Base-by-base conservation (phyloP, 2,329 filamentous ascomycete species). In the Fusarium multiceps region DNA sequence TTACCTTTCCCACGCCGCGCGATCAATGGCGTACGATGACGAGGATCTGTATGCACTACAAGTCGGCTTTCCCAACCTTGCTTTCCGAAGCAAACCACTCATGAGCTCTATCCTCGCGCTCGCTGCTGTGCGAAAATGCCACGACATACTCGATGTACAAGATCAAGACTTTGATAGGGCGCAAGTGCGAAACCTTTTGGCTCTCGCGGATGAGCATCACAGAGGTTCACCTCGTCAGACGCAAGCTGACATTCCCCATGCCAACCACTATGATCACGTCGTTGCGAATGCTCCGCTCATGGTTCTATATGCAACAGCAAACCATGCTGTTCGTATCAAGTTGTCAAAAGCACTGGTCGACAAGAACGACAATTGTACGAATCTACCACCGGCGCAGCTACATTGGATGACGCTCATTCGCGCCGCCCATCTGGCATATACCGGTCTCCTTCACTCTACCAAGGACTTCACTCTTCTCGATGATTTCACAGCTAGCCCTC, bases 61-160 rank as follows among this genome's bases (percentile, higher is more conserved):
- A 13, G 75, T 83, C 9, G 80, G 81, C 1, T 79, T 84, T 28
- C 82, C 82, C 0, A 82, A 79, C 20, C 71, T 84, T 1, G 82
- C 82, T 0, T 80, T 82, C 48, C 69, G 74, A 8, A 80, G 78
- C 60, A 77, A 75, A 13, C 75, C 78, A 2, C 76, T 84, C 4
- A 82, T 83, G 81, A 77, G 75, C 40, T 83, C 82, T 0, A 74
- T 84, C 7, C 71, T 84, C 1, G 80, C 82, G 3, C 70, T 84
- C 4, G 78, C 82, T 0, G 82, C 81, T 3, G 77, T 79, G 2
- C 81, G 81, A 63, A 80, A 80, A 63, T 81, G 77, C 14, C 75
- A 78, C n/a, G 78, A 81, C 23, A 69, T 79, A 12, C 58, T 79
- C 7, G n/a, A n/a, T n/a, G n/a, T n/a, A n/a, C n/a, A n/a, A 1